Conservation (phyloP, 768 basidiomycete genomes). For the Mycena sanguinolenta region DNA sequence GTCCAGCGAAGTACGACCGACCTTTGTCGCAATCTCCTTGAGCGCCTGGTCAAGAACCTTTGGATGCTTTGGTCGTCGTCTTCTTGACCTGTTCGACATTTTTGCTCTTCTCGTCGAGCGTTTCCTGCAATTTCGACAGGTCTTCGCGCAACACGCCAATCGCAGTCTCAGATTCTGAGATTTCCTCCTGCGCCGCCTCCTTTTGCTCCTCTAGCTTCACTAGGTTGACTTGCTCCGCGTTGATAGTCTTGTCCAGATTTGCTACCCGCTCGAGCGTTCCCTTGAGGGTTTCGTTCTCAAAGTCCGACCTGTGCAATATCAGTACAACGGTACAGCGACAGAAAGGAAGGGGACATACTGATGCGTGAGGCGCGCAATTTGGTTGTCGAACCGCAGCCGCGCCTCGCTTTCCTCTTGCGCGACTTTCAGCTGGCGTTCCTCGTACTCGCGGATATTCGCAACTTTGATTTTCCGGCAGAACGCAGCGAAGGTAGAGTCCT, state of each 20-base stretch:
- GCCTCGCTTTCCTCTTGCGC: slow-evolving; percentile 92
- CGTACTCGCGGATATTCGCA: slow-evolving; percentile 90
- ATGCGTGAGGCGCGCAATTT: slow-evolving; percentile 87
- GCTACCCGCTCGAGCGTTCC: slow-evolving; percentile 72
- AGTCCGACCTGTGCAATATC: slow-evolving; percentile 71
- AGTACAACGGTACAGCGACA: background rate
- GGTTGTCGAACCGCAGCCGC: slow-evolving; percentile 84
- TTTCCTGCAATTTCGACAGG: slow-evolving; percentile 70
- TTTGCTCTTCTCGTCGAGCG: slow-evolving; percentile 80
- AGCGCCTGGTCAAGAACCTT: slow-evolving; percentile 86
- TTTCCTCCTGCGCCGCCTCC: slow-evolving; percentile 66
- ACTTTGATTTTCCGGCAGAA: slow-evolving; percentile 90
- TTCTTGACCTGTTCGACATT: slow-evolving; percentile 83
- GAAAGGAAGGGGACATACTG: slow-evolving; percentile 66
- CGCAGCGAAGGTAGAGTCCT: slow-evolving; percentile 79
- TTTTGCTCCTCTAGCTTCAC: slow-evolving; percentile 68
- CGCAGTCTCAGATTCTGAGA: slow-evolving; percentile 67
- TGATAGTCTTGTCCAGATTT: slow-evolving; percentile 64
- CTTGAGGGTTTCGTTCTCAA: slow-evolving; percentile 83
- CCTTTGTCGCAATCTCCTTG: slow-evolving; percentile 91
- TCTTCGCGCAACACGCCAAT: slow-evolving; percentile 72
- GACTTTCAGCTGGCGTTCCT: slow-evolving; percentile 89
- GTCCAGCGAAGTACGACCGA: slow-evolving; percentile 47
- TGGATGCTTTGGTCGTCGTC: slow-evolving; percentile 75
- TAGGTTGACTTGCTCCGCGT: slow-evolving; percentile 68